These are phyloP conservation scores for Paramecium pentaurelia DNA, from an alignment of 73 alveolate genomes.

Conservation along the genomic window DNA sequence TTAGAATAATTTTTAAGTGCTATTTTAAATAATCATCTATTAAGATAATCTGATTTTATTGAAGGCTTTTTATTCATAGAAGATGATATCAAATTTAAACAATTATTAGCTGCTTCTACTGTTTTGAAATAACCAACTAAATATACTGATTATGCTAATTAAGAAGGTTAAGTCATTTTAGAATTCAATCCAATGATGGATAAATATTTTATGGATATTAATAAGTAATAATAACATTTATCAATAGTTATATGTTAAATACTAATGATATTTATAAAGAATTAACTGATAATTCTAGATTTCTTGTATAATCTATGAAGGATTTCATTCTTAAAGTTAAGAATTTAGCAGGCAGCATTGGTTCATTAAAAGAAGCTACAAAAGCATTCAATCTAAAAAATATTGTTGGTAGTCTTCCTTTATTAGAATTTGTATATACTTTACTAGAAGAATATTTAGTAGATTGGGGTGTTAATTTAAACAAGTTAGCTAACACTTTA, in stretches of 20 bases:
- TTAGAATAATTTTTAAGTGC: constrained; percentile 34
- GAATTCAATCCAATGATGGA: constrained; percentile 6
- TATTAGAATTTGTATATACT: not conserved
- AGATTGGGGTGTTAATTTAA: constrained; percentile 10
- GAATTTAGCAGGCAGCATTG: not conserved
- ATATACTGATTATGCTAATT: not conserved
- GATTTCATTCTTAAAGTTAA: not conserved
- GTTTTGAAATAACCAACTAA: not conserved
- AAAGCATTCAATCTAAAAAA: not conserved
- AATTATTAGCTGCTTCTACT: not conserved
- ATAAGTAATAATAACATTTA: not conserved
- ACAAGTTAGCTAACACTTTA: not conserved
- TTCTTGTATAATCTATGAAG: not conserved
- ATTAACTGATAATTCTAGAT: not conserved
- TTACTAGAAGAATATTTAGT: not conserved
- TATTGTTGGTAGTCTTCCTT: not conserved
- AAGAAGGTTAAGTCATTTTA: not conserved
- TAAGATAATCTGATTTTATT: not conserved
- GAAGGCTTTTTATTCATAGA: constrained; percentile 16
- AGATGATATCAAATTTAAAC: not conserved
- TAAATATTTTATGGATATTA: constrained; percentile 15
- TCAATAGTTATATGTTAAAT: not conserved
- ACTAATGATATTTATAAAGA: constrained; percentile 40
- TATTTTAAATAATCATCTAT: not conserved
- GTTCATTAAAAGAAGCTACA: not conserved